Percentiles rank a stretch among this genome's conserved stretches.
Evolutionary conservation across 2,329 filamentous ascomycete species (phyloP).

Genomic region (Hypoxylon sp.): DNA sequence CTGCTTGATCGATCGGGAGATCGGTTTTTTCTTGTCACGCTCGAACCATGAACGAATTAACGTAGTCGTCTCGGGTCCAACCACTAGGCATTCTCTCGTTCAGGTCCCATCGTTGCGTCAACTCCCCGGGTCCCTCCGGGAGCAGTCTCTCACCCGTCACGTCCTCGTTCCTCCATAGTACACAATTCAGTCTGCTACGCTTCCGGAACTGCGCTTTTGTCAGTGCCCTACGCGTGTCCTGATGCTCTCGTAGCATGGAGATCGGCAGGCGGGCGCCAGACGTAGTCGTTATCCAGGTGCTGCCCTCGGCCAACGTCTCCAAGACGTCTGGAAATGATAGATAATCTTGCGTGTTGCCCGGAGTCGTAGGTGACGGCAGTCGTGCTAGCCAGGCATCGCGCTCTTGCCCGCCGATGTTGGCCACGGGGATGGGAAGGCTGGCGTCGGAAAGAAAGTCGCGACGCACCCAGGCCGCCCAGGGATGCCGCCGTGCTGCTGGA

Average conservation of each 20-base stretch:
- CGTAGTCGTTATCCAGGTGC: constrained; percentile 12
- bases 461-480: constrained; percentile 25
- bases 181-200: constrained; percentile 1
- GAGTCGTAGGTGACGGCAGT: constrained; percentile 6
- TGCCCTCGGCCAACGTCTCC: constrained; percentile 20
- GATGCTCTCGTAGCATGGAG: neutral
- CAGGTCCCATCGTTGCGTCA: constrained; percentile 19
- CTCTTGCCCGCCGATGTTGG: constrained; percentile 2
- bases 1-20: too few species aligned
- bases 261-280: constrained; percentile 15
- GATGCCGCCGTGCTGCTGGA: neutral
- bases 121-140: constrained; percentile 13
- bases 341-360: constrained; percentile 15
- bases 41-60: neutral
- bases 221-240: neutral
- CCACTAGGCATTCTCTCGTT: constrained; percentile 12
- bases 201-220: constrained; percentile 4
- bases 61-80: constrained; percentile 5
- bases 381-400: constrained; percentile 8
- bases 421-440: constrained; percentile 24
- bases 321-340: constrained; percentile 4
- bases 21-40: too few species aligned
- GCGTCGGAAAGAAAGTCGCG: constrained; percentile 26
- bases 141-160: constrained; percentile 9
- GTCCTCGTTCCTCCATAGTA: constrained; percentile 22